A percentile compares a stretch with the other conserved stretches of the same genome.
These are phyloP conservation scores for Leccinum pellstonianum DNA, from an alignment of 768 basidiomycete genomes.

Conservation along the genomic window DNA sequence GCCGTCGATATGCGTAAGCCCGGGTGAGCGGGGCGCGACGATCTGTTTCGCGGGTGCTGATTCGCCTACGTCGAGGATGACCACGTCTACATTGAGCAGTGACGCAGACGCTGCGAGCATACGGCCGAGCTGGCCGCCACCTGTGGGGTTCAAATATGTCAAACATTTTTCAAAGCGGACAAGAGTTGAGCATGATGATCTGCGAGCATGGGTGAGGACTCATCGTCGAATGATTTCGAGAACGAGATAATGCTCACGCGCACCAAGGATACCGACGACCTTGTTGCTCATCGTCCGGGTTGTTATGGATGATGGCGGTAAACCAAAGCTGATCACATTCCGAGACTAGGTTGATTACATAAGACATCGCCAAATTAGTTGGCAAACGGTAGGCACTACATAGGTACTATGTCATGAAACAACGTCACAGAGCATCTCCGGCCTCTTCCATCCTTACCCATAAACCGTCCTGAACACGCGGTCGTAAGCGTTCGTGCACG, in stretches of 20 bases:
- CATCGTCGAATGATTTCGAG: neutral
- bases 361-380: neutral
- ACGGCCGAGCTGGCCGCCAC: constrained; percentile 95
- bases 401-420: neutral
- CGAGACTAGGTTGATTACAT: neutral
- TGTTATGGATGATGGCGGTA: neutral
- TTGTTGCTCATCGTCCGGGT: constrained; percentile 23
- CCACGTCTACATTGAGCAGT: constrained; percentile 75
- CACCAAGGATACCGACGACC: constrained; percentile 30
- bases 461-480: constrained; percentile 19
- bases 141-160: constrained; percentile 38
- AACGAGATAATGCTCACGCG: constrained; percentile 21
- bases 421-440: neutral
- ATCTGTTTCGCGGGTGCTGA: constrained; percentile 89
- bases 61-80: constrained; percentile 84
- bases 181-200: constrained; percentile 7
- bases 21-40: constrained; percentile 49
- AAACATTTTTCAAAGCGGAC: constrained; percentile 2
- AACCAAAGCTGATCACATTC: neutral
- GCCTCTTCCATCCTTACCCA: constrained; percentile 30
- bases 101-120: constrained; percentile 94
- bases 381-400: no score
- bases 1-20: constrained; percentile 74
- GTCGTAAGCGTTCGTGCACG: neutral
- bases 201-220: constrained; percentile 11